Base-by-base conservation (phyloP, 2,329 filamentous ascomycete species). In the Fonsecaea multimorphosa region DNA sequence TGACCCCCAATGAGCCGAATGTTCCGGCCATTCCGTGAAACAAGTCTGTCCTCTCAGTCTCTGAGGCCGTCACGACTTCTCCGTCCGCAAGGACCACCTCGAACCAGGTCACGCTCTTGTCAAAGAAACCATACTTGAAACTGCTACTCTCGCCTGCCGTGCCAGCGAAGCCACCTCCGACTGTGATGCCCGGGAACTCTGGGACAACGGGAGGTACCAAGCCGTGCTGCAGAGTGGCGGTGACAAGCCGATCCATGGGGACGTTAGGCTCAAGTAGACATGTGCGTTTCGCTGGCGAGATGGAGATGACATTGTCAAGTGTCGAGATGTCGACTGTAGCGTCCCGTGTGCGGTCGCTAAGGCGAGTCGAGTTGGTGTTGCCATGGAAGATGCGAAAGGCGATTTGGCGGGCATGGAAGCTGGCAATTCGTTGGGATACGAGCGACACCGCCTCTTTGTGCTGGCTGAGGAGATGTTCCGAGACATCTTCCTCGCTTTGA, bases 121-220 rank as follows among this genome's bases (percentile, higher is more conserved):
- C 86, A 70, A 91, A 90, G 64, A 87, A 86, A 2, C 89, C 88
- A 72, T 89, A 81, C 57, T 85, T 86, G 78, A 91, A 92, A 19
- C 84, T 87, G 69, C 85, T 89, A 76, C 87, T 90, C 76, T 91
- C 89, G 11, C 88, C 89, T 7, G 87, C 85, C 0, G 86, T 89
- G 1, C 88, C 89, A 52, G 86, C 85, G 75, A 89, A 90, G 2
- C 86, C 88, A 38, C 89, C 89, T 27, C 88, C 89, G 5, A 85
- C 86, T 1, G 89, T 91, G 73, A 91, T 91, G n/a, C 87, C 88
- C 1, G 87, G 88, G 64, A 91, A 90, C 73, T 91, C 88, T 85
- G 89, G 89, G 4, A 90, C 87, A 0, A 91, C 87, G 0, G 86
- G 85, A 0, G 89, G 87, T 1, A 90, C 79, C 1, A 90, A 78